phyloP scores from a whole-genome alignment of 2,329 filamentous ascomycete genomes.

The Penicillium sclerotigenum region DNA sequence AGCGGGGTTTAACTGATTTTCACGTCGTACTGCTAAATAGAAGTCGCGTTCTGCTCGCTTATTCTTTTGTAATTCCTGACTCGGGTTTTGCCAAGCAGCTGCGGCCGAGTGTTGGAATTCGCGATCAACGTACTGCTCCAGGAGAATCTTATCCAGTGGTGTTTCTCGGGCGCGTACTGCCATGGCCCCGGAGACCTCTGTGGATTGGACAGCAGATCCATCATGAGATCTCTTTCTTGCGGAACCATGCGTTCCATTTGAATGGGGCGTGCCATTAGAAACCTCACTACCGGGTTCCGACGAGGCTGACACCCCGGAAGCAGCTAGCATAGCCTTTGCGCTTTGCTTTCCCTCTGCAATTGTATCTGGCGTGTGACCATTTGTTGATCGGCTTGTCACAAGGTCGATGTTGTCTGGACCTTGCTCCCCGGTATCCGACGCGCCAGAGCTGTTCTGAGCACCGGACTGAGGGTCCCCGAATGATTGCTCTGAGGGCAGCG shows the following conservation, averaged over 20 bases:
- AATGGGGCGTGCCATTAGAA: conserved; percentile 28
- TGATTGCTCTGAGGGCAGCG: conserved; percentile 24
- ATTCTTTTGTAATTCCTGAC: conserved; percentile 57
- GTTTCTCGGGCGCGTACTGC: conserved; percentile 42
- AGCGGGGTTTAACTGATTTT: conserved; percentile 55
- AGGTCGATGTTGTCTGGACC: conserved; percentile 24
- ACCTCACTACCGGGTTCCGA: conserved; percentile 30
- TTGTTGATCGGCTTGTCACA: conserved; percentile 24
- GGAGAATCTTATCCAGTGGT: conserved; percentile 49
- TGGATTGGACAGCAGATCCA: conserved; percentile 52
- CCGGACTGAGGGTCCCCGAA: conserved; percentile 24
- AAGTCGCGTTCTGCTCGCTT: conserved; percentile 67
- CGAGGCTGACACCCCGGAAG: conserved; percentile 41
- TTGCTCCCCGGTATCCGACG: conserved; percentile 20
- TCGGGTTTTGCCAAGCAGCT: conserved; percentile 50
- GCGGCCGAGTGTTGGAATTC: conserved; percentile 60
- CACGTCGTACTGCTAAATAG: conserved; percentile 64
- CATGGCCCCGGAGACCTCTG: conserved; percentile 28
- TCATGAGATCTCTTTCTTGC: conserved; percentile 59
- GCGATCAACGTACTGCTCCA: conserved; percentile 64
- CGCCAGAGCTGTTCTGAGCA: conserved; percentile 26
- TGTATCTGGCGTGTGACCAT: conserved; percentile 38
- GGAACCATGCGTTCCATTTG: conserved; percentile 48
- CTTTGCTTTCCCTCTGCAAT: conserved; percentile 60
- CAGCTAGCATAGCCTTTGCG: conserved; percentile 57